Percentiles rank a stretch among this genome's conserved stretches.
phyloP scores from a whole-genome alignment of 768 basidiomycete genomes.

The Mycena metata region DNA sequence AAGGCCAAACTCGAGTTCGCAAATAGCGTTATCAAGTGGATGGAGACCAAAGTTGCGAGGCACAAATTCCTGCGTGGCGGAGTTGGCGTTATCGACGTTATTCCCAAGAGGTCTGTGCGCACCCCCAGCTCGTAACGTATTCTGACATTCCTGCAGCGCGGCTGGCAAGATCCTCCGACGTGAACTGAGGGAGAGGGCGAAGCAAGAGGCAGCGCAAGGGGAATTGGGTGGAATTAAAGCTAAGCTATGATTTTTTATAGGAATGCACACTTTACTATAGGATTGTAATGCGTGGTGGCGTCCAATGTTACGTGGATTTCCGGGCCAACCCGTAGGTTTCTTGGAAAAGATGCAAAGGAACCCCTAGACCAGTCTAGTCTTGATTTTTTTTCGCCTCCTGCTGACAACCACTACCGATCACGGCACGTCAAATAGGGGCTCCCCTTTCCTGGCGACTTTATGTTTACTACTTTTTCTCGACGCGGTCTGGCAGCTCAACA shows the following conservation, averaged over 20 bases:
- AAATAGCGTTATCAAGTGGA: conserved; percentile 73
- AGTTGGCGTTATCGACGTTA: conserved; percentile 68
- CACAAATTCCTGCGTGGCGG: conserved; percentile 89
- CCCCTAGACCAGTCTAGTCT: no score
- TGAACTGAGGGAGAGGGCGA: conserved; percentile 78
- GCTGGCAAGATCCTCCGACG: conserved; percentile 91
- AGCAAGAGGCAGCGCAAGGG: conserved; percentile 62
- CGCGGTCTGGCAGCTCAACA: no score
- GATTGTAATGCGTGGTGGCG: no score
- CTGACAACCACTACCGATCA: no score
- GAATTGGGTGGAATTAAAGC: conserved; percentile 48
- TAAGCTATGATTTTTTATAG: conserved; percentile 48
- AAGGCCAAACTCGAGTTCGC: conserved; percentile 60
- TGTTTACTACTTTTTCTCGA: no score
- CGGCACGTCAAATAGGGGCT: no score
- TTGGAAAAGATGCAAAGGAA: no score
- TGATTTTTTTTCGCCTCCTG: no score
- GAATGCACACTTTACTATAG: no score
- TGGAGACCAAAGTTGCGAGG: conserved; percentile 72
- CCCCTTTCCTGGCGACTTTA: no score
- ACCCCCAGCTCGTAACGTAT: not conserved
- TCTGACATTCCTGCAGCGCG: conserved; percentile 60
- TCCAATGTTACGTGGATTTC: no score
- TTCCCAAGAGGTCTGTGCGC: conserved; percentile 75
- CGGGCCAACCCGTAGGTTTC: no score